Evolutionary conservation across 2,329 filamentous ascomycete species (phyloP), one percentile per base, ranked within the genome.

Genomic region (Huntiella bhutanensis): DNA sequence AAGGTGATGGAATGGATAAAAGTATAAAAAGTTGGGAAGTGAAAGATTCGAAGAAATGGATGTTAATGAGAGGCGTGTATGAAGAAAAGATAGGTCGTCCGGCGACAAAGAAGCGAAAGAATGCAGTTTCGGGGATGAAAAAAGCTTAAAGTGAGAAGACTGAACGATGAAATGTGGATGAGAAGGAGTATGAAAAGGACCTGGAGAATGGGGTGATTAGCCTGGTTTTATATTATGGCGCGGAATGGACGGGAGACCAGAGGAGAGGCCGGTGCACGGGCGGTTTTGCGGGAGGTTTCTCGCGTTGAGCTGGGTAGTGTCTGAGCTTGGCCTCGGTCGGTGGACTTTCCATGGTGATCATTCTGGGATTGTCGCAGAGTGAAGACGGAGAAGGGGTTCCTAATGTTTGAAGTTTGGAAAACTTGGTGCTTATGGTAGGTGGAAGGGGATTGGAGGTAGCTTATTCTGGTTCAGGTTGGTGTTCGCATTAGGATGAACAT

Each of bases 31-130:
- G 32, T 33, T 19, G 8, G 11, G 12, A 33, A 34, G 17, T 17
- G 28, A 42, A 42, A 42, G 33, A n/a, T 32, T 17, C 40, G 22
- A 28, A 3, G 22, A 28, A 44, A 44, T 22, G 16, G 37, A 36
- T 28, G 34, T 44, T 44, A 22, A 36, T 34, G 48, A 28, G 22
- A 28, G 22, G 22, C 22, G 22, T 28, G 40, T 42, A 32, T 13
- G 16, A 15, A 16, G 32, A 54, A 52, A 45, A 22, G 35, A 33
- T 34, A 36, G 42, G 48, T 54, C 41, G 41, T 41, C 46, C 46
- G 41, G 46, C 46, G 46, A 48, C 46, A 48, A 16, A 41, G 16
- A 47, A 36, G 51, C 7, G 48, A 53, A 43, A 17, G 37, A 41
- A 47, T 33, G 35, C 22, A 33, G 12, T 17, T 17, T 37, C 37